phyloP scores from a whole-genome alignment of 2,329 filamentous ascomycete genomes.

The Hypoxylon sp. region DNA sequence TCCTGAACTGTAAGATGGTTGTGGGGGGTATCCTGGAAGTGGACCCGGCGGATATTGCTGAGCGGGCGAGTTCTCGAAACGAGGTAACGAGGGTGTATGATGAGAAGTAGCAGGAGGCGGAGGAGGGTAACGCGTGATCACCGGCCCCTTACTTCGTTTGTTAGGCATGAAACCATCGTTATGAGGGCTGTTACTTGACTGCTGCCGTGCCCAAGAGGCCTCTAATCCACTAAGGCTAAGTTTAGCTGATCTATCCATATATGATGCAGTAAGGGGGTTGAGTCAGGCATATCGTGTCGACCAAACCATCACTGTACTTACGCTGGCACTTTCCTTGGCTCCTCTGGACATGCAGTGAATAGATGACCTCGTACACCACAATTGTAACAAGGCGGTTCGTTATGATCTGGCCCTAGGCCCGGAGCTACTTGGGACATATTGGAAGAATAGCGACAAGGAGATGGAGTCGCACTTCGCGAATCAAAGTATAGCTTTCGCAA shows the following conservation, averaged over 20 bases:
- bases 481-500: conserved; percentile 8
- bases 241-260: conserved; percentile 34
- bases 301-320: conserved; percentile 44
- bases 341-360: conserved; percentile 52
- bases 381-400: conserved; percentile 52
- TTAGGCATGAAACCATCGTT: conserved; percentile 39
- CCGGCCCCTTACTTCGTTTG: conserved; percentile 50
- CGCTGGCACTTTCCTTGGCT: conserved; percentile 51
- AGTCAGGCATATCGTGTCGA: conserved; percentile 1
- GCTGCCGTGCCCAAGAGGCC: conserved; percentile 48
- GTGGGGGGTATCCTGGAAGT: conserved; percentile 38
- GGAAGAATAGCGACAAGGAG: neutral
- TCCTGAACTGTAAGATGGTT: conserved; percentile 31
- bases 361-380: conserved; percentile 52
- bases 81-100: conserved; percentile 34
- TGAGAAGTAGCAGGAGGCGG: conserved; percentile 43
- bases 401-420: conserved; percentile 46
- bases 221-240: conserved; percentile 48
- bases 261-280: neutral
- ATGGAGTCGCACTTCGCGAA: conserved; percentile 4
- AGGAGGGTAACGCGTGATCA: conserved; percentile 51
- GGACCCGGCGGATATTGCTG: conserved; percentile 40
- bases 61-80: conserved; percentile 33
- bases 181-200: conserved; percentile 43
- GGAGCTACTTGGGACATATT: conserved; percentile 48